Percentiles rank a stretch among this genome's conserved stretches.
Conservation (phyloP, 2,329 filamentous ascomycete species). For the Blastomyces parvus region DNA sequence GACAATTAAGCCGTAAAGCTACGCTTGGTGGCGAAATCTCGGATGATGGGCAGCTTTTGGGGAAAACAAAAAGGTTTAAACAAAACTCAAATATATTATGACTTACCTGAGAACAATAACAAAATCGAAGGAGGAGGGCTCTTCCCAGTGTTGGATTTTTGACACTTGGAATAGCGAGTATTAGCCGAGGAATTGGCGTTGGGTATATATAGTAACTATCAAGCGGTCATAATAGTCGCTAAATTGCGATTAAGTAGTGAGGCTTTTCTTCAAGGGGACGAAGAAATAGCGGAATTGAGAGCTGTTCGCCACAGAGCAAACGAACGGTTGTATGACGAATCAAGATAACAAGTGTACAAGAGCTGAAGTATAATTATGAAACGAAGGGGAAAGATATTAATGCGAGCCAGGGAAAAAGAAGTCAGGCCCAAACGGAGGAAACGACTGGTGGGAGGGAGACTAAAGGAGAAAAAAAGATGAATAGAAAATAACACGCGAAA, state of each 20-base stretch:
- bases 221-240: neutral
- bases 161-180: neutral
- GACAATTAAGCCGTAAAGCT: neutral
- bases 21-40: neutral
- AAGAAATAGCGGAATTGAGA: neutral
- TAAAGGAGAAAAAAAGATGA: neutral
- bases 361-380: neutral
- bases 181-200: neutral
- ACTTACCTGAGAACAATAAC: neutral
- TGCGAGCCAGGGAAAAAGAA: neutral
- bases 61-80: neutral
- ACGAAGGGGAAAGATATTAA: no score
- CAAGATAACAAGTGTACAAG: neutral
- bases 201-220: neutral
- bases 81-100: neutral
- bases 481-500: no score
- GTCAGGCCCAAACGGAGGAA: neutral
- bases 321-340: neutral
- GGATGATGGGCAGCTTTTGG: neutral
- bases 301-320: slow-evolving; percentile 5
- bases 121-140: neutral
- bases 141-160: neutral
- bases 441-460: neutral
- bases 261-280: no score
- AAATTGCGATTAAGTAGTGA: no score